Base-by-base conservation (phyloP, 1,284 basidiomycete genomes). In the Hypsizygus ulmarius region DNA sequence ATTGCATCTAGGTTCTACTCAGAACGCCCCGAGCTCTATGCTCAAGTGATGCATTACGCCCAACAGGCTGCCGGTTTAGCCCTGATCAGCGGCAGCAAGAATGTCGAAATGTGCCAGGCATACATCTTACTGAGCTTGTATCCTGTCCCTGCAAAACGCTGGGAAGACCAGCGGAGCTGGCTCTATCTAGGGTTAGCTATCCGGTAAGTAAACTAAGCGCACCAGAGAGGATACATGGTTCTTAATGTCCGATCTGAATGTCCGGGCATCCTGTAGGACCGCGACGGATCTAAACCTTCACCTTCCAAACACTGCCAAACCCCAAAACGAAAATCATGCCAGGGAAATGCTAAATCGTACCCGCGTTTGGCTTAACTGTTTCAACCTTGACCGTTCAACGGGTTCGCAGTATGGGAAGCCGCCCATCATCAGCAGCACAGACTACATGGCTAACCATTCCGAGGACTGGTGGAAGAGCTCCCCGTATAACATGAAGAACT, bases 301-400 rank as follows among this genome's bases (percentile, higher is more conserved):
- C 57, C 75, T 87, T 37, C 87, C 88, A 2, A 77, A 74, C 52
- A 84, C 83, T 0, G 78, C 81, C 5, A 82, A 82, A 52, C 81
- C 82, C 5, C 65, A 74, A 12, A 84, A 84, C 58, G 87, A 90
- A 61, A 72, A 72, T 48, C 84, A 90, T 51, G 87, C 87, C 16
- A 81, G 91, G 41, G 87, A 92, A 64, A 79, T 90, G 67, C 77
- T 92, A 42, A 93, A 92, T 61, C 81, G 91, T n/a, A 89, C 88
- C 30, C 81, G 90, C 14, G 81, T 88, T 0, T 94, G 91, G 91
- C 71, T 93, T 53, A 90, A 89, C 62, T 91, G 90, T 65, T 90
- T 86, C 67, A 90, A 90, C 63, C 68, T 93, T 37, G 90, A 93
- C 63, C 82, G 90, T 12, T 89, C 85, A 1, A 86, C 81, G 14